phyloP scores from a whole-genome alignment of 192 early-diverging fungal species.

The Thamnidium elegans region DNA sequence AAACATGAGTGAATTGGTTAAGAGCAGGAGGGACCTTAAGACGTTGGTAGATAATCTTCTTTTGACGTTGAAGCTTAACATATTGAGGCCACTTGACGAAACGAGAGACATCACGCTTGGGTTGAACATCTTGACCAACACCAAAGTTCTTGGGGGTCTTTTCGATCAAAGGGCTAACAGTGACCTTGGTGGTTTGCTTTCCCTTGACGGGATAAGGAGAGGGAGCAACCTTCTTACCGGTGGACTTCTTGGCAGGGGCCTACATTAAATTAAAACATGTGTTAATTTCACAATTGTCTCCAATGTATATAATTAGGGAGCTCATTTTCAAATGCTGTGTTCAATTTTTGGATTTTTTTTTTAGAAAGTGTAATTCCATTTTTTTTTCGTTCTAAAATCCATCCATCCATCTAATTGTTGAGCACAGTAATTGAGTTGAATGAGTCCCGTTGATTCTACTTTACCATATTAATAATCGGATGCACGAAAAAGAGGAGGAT shows the following conservation, averaged over 20 bases:
- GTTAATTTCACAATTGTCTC: not conserved
- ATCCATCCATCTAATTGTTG: slow-evolving; percentile 6
- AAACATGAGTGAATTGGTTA: slow-evolving; percentile 98
- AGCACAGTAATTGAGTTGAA: not conserved
- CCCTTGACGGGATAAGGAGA: slow-evolving; percentile 77
- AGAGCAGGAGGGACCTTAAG: slow-evolving; percentile 99
- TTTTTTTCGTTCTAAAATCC: not conserved
- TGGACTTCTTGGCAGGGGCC: slow-evolving; percentile 56
- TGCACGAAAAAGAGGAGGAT: slow-evolving; percentile 21
- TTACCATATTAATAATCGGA: slow-evolving; percentile 20
- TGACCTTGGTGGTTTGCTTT: slow-evolving; percentile 67
- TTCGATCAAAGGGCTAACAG: slow-evolving; percentile 89
- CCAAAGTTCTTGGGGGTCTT: slow-evolving; percentile 91
- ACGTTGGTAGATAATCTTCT: slow-evolving; percentile 95
- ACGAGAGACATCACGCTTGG: slow-evolving; percentile 90
- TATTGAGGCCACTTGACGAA: slow-evolving; percentile 99
- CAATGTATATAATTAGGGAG: not conserved
- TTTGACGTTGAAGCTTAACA: slow-evolving; percentile 98
- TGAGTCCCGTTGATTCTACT: too few species aligned
- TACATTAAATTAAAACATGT: slow-evolving; percentile 13
- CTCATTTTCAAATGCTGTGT: not conserved
- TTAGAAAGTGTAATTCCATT: not conserved
- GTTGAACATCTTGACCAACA: slow-evolving; percentile 97
- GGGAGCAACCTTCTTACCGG: slow-evolving; percentile 88
- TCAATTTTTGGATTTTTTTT: not conserved